phyloP scores from a whole-genome alignment of 108 stramenopile species.

The Cyclotella distinguenda region DNA sequence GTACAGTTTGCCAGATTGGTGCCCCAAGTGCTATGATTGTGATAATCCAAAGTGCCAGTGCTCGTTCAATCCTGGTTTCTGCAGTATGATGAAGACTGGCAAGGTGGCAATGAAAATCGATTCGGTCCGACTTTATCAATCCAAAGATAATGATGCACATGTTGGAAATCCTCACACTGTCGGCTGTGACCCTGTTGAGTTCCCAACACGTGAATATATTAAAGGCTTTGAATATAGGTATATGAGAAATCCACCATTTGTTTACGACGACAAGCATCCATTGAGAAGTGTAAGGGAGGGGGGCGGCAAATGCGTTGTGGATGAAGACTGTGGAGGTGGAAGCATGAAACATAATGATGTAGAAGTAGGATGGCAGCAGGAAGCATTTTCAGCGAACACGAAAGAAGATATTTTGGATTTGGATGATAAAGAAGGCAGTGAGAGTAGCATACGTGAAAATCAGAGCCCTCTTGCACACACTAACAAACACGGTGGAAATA shows the following conservation, averaged over 20 bases:
- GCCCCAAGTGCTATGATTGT: constrained; percentile 89
- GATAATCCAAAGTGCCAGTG: constrained; percentile 85
- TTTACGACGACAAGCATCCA: constrained; percentile 68
- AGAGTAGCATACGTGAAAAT: constrained; percentile 7
- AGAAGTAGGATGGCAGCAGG: constrained; percentile 17
- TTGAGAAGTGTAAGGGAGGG: constrained; percentile 68
- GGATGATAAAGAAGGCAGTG: constrained; percentile 10
- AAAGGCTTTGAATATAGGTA: constrained; percentile 84
- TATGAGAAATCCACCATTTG: constrained; percentile 77
- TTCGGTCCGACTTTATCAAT: constrained; percentile 89
- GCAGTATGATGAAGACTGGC: constrained; percentile 77
- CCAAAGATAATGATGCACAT: constrained; percentile 66
- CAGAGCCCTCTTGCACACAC: constrained; percentile 16
- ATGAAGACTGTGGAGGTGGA: constrained; percentile 77
- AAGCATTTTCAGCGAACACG: constrained; percentile 1
- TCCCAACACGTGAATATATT: constrained; percentile 88
- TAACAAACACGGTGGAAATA: background rate
- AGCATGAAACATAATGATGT: constrained; percentile 37
- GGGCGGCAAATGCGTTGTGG: constrained; percentile 70
- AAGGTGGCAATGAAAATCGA: constrained; percentile 85
- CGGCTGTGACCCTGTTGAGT: constrained; percentile 85
- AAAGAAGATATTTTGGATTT: constrained; percentile 43
- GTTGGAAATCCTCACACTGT: constrained; percentile 69
- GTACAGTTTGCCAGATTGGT: constrained; percentile 72
- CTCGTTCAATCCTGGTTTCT: constrained; percentile 83